Percentiles rank a stretch among this genome's conserved stretches.
phyloP scores from a whole-genome alignment of 2,329 filamentous ascomycete species.

The Alternaria alternata region DNA sequence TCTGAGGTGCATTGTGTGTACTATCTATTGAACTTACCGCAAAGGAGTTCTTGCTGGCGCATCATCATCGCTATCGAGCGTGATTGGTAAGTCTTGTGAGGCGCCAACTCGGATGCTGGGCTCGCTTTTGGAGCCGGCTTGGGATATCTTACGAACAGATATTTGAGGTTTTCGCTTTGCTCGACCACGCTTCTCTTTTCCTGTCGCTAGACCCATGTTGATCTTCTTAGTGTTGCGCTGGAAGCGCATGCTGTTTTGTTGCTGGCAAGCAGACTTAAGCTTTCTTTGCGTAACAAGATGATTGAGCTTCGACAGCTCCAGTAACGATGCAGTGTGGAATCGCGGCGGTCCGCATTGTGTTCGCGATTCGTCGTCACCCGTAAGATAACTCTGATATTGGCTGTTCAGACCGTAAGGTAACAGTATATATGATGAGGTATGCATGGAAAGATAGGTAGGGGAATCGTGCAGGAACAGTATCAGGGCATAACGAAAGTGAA shows the following conservation, averaged over 20 bases:
- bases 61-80: constrained; percentile 21
- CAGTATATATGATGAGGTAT: constrained; percentile 6
- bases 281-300: background rate
- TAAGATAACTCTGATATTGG: background rate
- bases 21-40: background rate
- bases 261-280: background rate
- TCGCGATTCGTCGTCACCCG: background rate
- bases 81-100: constrained; percentile 14
- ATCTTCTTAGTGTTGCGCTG: background rate
- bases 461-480: constrained; percentile 28
- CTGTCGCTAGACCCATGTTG: background rate
- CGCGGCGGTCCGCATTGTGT: background rate
- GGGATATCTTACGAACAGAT: background rate
- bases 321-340: background rate
- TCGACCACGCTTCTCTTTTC: constrained; percentile 1
- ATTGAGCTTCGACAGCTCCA: background rate
- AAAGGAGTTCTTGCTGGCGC: background rate
- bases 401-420: constrained; percentile 22
- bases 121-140: background rate
- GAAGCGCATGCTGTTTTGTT: background rate
- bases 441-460: constrained; percentile 4
- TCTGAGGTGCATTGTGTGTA: background rate
- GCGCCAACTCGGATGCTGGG: constrained; percentile 6
- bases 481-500: background rate
- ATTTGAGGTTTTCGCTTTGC: background rate